Conservation (phyloP, 129 eudicot genomes). For the Apium graveolens region DNA sequence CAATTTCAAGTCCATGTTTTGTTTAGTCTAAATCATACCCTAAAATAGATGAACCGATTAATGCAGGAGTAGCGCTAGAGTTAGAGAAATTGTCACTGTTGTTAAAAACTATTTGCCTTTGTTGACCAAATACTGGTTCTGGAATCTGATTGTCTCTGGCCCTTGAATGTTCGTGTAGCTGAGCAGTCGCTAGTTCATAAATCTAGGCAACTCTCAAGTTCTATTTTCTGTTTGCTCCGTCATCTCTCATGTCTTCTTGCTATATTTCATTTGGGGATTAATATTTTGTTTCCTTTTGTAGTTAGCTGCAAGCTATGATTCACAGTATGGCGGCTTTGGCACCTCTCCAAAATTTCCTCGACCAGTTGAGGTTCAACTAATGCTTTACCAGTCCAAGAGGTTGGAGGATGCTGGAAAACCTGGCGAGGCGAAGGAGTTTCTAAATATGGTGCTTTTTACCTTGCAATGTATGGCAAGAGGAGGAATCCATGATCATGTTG, state of each 20-base stretch:
- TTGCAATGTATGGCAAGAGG: constrained; percentile 94
- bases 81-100: not conserved
- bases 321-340: constrained; percentile 76
- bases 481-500: constrained; percentile 87
- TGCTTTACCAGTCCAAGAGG: constrained; percentile 68
- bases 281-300: constrained; percentile 15
- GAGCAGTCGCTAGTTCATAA: not conserved
- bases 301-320: constrained; percentile 70
- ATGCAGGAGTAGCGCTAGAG: not conserved
- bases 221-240: not conserved
- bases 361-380: constrained; percentile 76
- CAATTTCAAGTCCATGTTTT: not conserved
- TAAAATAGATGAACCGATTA: not conserved
- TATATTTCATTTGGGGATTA: not conserved
- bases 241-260: not conserved
- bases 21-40: not conserved
- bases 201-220: not conserved
- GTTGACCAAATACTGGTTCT: not conserved
- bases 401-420: constrained; percentile 41
- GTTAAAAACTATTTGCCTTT: not conserved
- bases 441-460: constrained; percentile 54
- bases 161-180: not conserved
- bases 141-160: not conserved
- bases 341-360: constrained; percentile 90
- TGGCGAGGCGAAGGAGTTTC: constrained; percentile 44